Evolutionary conservation across 208 protist species (phyloP).

Genomic region (Perkinsela sp.): DNA sequence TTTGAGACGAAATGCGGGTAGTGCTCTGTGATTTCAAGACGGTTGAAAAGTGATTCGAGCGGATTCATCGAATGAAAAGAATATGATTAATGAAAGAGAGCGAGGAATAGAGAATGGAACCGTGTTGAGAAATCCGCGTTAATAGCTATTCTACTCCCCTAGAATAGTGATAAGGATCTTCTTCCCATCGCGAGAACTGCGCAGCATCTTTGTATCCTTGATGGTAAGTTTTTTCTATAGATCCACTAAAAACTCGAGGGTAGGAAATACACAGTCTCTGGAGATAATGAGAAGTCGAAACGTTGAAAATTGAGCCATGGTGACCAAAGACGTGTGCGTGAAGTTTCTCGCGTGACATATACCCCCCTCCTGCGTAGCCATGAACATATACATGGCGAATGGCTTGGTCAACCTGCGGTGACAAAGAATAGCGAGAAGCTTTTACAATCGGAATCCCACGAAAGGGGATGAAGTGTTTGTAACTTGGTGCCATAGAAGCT

Average conservation of each 20-base stretch:
- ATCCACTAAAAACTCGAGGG: constrained; percentile 10
- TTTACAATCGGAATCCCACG: constrained; percentile 49
- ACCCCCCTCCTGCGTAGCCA: constrained; percentile 32
- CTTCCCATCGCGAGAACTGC: constrained; percentile 57
- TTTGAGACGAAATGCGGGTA: too few species aligned
- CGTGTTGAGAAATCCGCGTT: not conserved
- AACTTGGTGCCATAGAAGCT: constrained; percentile 43
- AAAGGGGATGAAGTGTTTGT: constrained; percentile 40
- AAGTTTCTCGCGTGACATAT: constrained; percentile 36
- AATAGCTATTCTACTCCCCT: constrained; percentile 9
- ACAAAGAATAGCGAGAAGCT: constrained; percentile 57
- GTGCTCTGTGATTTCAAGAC: not conserved
- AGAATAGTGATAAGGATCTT: constrained; percentile 53
- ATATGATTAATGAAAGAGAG: not conserved
- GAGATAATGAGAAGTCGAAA: constrained; percentile 27
- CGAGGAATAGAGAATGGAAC: not conserved
- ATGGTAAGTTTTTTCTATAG: constrained; percentile 26
- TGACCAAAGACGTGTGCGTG: constrained; percentile 53
- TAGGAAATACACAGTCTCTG: constrained; percentile 19
- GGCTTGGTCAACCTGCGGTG: constrained; percentile 53
- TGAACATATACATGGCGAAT: constrained; percentile 60
- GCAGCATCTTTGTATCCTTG: constrained; percentile 47
- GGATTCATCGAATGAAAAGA: not conserved
- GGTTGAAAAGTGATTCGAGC: not conserved
- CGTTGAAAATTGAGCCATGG: constrained; percentile 47